Evolutionary conservation across 1,139 yeast species (phyloP).

Genomic region (Blastobotrys indianensis): DNA sequence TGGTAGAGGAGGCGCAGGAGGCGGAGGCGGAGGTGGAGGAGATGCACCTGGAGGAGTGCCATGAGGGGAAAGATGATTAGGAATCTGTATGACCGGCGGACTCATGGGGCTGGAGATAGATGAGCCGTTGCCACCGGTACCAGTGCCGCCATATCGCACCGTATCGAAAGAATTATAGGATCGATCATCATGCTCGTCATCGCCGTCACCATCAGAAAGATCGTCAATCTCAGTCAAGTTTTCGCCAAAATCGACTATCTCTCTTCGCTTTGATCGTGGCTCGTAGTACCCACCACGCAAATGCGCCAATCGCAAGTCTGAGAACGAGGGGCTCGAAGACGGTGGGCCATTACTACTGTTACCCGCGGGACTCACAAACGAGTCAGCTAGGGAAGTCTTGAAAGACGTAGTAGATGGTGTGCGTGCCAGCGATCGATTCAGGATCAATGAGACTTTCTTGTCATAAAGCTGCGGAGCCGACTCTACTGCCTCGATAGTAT

Average conservation of each 20-base stretch:
- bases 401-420: constrained; percentile 73
- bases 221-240: constrained; percentile 13
- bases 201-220: constrained; percentile 5
- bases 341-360: not conserved
- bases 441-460: constrained; percentile 67
- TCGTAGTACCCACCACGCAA: not conserved
- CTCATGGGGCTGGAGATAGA: not conserved
- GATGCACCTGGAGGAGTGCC: not conserved
- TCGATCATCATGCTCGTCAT: constrained; percentile 6
- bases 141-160: constrained; percentile 8
- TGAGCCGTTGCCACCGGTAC: constrained; percentile 2
- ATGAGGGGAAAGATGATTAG: not conserved
- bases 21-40: constrained; percentile 1
- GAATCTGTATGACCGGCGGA: too few relatives aligned
- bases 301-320: not conserved
- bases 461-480: constrained; percentile 76
- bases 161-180: constrained; percentile 13
- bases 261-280: constrained; percentile 15
- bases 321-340: not conserved
- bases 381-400: constrained; percentile 56
- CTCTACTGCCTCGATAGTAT: constrained; percentile 45
- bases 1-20: too few relatives aligned
- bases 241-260: constrained; percentile 19
- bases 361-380: constrained; percentile 23
- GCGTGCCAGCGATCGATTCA: constrained; percentile 68